Evolutionary conservation across 1,139 yeast species (phyloP), one percentile per base, ranked within the genome.

Genomic region (Wickerhamomyces sp.): DNA sequence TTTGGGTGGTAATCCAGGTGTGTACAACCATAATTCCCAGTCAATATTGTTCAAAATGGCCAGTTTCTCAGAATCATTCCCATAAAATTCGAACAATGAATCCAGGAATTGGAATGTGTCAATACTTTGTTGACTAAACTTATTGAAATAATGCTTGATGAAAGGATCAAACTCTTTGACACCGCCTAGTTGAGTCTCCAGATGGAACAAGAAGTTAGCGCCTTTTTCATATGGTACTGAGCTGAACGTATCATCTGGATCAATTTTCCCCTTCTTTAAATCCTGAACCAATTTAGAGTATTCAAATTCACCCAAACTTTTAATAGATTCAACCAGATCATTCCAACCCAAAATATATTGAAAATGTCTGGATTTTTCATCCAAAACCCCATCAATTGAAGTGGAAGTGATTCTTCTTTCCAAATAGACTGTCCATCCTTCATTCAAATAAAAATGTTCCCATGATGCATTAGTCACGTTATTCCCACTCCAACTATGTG

Each of bases 361-460:
- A 61, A 90, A 87, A 56, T 88, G 93, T 61, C 96, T 78, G 44
- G 78, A 73, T 57, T 85, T 93, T 37, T 95, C 96, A 59, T 87
- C 87, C 33, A 88, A 66, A 7, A 76, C 78, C 32, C 87, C 96
- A 38, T 54, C 37, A 32, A 41, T 53, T 6, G 49, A 33, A n/a
- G 47, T 50, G 10, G 57, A 54, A 15, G 81, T 70, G 51, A 90
- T 90, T 58, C 96, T 74, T 63, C 97, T 78, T 65, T 90, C 96
- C 36, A 90, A 67, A 62, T 89, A 90, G 29, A 90, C 96, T 14
- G 96, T 88, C 96, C 96, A 89, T 37, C 97, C 97, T 69, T 90
- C 97, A 62, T 90, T 90, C 54, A 90, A 74, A 95, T 96, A 90
- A 64, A 90, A 88, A 67, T 89, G 96, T 63, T 87, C 93, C 94